A percentile compares a stretch with the other conserved stretches of the same genome.
Conservation (phyloP, 2,329 filamentous ascomycete species). For the Aspergillus pseudoviridinutans region DNA sequence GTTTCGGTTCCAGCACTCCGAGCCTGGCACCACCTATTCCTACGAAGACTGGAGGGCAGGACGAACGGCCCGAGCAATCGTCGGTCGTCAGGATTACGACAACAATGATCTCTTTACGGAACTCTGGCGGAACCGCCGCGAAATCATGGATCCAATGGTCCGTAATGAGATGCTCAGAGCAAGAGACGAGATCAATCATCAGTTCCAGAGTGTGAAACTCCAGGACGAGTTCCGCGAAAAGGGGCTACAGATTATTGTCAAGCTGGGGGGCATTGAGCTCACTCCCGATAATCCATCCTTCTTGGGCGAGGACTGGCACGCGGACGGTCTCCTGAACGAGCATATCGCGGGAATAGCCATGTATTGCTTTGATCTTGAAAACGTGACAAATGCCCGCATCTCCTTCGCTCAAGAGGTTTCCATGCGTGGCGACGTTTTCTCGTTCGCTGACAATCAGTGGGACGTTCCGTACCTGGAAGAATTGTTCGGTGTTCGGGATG, state of each 20-base stretch:
- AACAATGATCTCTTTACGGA: not conserved
- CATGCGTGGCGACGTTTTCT: not conserved
- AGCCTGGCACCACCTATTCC: constrained; percentile 10
- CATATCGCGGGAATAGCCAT: constrained; percentile 4
- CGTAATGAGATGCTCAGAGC: not conserved
- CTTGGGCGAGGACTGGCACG: constrained; percentile 8
- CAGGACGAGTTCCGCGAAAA: constrained; percentile 11
- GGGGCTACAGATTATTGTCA: constrained; percentile 12
- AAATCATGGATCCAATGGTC: not conserved
- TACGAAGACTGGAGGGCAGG: constrained; percentile 14
- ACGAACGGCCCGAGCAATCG: constrained; percentile 6
- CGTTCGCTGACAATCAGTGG: not conserved
- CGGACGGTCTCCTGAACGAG: constrained; percentile 8
- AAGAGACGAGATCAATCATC: constrained; percentile 5
- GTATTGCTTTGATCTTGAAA: constrained; percentile 7
- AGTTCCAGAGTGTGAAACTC: constrained; percentile 10
- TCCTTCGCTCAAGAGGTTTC: constrained; percentile 3
- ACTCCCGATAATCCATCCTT: constrained; percentile 6
- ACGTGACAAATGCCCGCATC: constrained; percentile 7
- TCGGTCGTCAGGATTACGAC: constrained; percentile 1
- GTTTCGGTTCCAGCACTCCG: constrained; percentile 11
- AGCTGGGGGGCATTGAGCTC: constrained; percentile 9
- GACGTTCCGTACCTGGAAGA: constrained; percentile 8
- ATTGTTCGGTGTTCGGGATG: constrained; percentile 3
- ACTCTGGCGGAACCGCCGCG: not conserved